Base-by-base conservation (phyloP, 2,329 filamentous ascomycete species). In the Neonectria faginata region DNA sequence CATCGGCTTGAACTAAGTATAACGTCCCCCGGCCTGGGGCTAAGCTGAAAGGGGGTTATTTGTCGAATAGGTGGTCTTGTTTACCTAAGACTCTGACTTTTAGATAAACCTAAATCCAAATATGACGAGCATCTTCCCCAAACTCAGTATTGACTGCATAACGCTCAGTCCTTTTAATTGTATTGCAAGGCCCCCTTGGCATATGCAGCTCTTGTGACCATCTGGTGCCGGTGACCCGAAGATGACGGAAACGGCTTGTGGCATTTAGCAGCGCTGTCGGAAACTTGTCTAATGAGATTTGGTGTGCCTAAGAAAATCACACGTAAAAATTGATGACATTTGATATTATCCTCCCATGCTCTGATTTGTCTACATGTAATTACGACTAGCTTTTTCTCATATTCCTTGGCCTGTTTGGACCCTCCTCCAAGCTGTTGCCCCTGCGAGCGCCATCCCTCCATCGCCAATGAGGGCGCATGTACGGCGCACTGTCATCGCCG, bases 71-170 rank as follows among this genome's bases (percentile, higher is more conserved):
- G 18, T 45, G 18, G 42, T 45, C 42, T 45, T 45, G 42, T 45
- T 45, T 45, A 45, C 18, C 20, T 45, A 25, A 9, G 42, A 45
- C 7, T 5, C 18, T 45, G n/a, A 16, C 42, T 22, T 45, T 45
- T 45, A 45, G 18, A 22, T 44, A 16, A 44, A 44, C 41, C 41
- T 44, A 44, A 44, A 44, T 44, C 41, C 42, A 45, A 45, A 45
- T 45, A 45, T 18, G 18, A 45, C 22, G 42, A 45, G 18, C 25
- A 45, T 45, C 18, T 22, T 22, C 42, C 18, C 42, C 18, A 25
- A 5, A 45, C 42, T 45, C 8, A 45, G 42, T 45, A 45, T 45
- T 11, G 8, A 45, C 42, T 45, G 9, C 11, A 45, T 45, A 45
- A 22, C n/a, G 42, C 20, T 14, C 25, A 11, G 42, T 45, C 42